Evolutionary conservation across 805 yeast species (phyloP), one percentile per base, ranked within the genome.

Genomic region (Barnettozyma sucrosica): DNA sequence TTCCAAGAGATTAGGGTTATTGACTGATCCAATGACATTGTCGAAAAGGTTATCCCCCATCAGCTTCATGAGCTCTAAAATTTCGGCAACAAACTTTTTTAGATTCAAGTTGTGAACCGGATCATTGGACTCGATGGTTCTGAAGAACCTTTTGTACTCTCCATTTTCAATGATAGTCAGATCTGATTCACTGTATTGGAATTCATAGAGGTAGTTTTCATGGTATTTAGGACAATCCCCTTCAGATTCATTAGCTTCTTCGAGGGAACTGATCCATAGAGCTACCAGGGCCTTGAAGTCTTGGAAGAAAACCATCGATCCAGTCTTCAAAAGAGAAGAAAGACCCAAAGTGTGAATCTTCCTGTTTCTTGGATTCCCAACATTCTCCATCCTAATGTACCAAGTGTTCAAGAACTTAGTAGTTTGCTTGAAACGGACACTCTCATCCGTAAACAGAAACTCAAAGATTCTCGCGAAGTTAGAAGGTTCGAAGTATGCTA

Each of bases 341-440:
- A 85, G 62, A 0, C 87, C 93, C 49, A 87, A 62, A 3, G 81
- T 66, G 53, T 77, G 80, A 45, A 83, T 67, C 63, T 92, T 92
- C 51, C 85, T 79, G 54, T 80, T 79, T 50, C 87, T 74, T 1
- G 95, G 90, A 56, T 83, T 89, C 37, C 84, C 85, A 48, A 86
- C 75, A 50, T 78, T 77, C 25, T 70, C 67, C 51, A 75, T 63
- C 71, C 79, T 76, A 23, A 71, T 67, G 36, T 70, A 65, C 69
- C 76, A 71, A 14, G 64, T 56, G 5, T 63, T 55, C 13, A 66
- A 32, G 20, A 71, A 61, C 45, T 61, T 65, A 38, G 50, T 50
- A 5, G 68, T 44, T 5, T 64, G 48, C 7, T 53, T 52, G 14
- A 58, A 62, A 39, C 58, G 55, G 9, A 62, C 38, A 23, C 52